Conservation (phyloP, 495 filamentous ascomycete genomes). For the Neurospora sp. region DNA sequence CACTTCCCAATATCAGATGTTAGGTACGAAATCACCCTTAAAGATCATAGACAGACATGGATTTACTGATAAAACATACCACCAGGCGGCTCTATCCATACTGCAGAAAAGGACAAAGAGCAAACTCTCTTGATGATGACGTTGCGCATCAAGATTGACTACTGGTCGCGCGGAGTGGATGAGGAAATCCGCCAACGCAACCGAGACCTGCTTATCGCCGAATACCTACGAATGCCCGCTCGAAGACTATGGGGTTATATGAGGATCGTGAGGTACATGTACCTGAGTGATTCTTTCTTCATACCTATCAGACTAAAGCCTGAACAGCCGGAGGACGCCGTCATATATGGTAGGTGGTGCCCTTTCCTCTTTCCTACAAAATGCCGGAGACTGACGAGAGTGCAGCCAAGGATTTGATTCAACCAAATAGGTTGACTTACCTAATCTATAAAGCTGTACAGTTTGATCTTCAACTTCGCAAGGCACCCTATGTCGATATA, state of each 20-base stretch:
- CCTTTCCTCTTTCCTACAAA: not conserved
- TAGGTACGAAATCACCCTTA: not conserved
- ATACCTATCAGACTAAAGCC: not conserved
- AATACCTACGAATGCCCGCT: constrained; percentile 7
- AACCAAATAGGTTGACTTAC: not conserved
- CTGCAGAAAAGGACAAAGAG: constrained; percentile 2
- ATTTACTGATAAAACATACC: not conserved
- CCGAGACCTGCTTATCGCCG: constrained; percentile 12
- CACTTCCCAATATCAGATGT: not conserved
- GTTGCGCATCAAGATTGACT: constrained; percentile 16
- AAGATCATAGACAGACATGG: not conserved
- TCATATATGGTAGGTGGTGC: not conserved
- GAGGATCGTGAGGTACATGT: not conserved
- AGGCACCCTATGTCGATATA: not conserved
- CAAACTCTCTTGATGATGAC: constrained; percentile 7
- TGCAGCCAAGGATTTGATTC: not conserved
- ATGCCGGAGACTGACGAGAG: not conserved
- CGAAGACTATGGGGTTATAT: not conserved
- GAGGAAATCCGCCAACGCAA: constrained; percentile 12
- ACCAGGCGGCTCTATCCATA: constrained; percentile 4
- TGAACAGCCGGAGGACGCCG: not conserved
- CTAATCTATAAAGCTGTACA: not conserved
- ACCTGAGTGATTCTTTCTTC: not conserved
- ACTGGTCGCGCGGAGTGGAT: constrained; percentile 12
- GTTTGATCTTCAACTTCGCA: not conserved